These are phyloP conservation scores for Neoscytalidium dimidiatum DNA, from an alignment of 2,329 filamentous ascomycete genomes.

Conservation along the genomic window DNA sequence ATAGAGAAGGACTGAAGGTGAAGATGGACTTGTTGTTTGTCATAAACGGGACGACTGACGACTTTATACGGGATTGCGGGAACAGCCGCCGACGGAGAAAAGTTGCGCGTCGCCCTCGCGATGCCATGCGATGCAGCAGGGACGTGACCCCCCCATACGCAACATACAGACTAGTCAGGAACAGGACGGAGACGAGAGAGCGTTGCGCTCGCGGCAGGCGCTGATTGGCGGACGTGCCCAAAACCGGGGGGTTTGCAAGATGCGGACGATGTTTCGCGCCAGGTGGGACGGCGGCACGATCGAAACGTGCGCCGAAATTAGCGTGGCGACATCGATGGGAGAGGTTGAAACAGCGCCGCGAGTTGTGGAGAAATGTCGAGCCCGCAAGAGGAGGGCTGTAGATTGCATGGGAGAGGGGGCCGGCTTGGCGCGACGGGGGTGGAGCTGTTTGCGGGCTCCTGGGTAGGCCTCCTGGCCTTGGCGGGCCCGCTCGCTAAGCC, in stretches of 20 bases:
- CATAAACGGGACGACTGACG: neutral
- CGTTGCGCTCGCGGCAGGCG: neutral
- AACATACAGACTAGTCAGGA: neutral
- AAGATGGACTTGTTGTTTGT: neutral
- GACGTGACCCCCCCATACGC: neutral
- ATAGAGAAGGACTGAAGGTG: constrained; percentile 17
- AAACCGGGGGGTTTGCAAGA: neutral
- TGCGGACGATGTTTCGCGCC: neutral
- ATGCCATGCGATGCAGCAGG: neutral
- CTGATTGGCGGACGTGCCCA: neutral
- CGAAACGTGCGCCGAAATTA: neutral
- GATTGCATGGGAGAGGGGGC: neutral
- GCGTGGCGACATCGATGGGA: neutral
- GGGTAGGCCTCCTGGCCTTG: no score
- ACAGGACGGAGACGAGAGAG: neutral
- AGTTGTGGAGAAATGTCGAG: constrained; percentile 11
- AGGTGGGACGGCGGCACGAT: constrained; percentile 4
- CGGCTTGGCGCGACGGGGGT: neutral
- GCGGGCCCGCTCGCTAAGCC: neutral
- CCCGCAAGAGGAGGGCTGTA: neutral
- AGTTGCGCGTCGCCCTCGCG: neutral
- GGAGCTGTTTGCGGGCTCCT: constrained; percentile 1
- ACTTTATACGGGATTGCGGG: constrained; percentile 8
- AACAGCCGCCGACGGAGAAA: constrained; percentile 14
- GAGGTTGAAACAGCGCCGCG: neutral